These are phyloP conservation scores for Juncus effusus DNA, from an alignment of 176 grass and related monocot species.

Conservation along the genomic window DNA sequence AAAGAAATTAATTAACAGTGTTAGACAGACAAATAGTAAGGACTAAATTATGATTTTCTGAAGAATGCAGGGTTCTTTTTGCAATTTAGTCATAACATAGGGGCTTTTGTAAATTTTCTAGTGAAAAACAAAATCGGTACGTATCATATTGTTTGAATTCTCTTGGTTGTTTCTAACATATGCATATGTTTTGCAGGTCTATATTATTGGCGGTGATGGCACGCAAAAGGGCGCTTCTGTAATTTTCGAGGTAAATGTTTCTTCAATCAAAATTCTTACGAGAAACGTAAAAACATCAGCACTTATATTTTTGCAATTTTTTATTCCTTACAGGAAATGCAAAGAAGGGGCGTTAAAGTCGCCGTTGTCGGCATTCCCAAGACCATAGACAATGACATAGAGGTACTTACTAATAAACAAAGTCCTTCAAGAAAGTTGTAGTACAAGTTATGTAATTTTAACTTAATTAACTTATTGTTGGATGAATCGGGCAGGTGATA, in stretches of 20 bases:
- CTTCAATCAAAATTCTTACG: not conserved
- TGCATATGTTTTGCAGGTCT: conserved; percentile 38
- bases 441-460: too few species aligned
- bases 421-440: too few species aligned
- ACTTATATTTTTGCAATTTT: conserved; percentile 19
- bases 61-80: not conserved
- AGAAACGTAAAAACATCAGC: not conserved
- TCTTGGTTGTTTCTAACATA: conserved; percentile 1
- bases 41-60: too few species aligned
- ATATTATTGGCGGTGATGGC: conserved; percentile 91
- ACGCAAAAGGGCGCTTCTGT: conserved; percentile 84
- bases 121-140: too few species aligned
- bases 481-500: too few species aligned
- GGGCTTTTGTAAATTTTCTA: too few species aligned
- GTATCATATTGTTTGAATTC: not conserved
- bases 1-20: too few species aligned
- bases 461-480: too few species aligned
- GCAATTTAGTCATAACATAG: too few species aligned
- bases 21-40: too few species aligned
- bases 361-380: conserved; percentile 82
- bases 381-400: conserved; percentile 98
- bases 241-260: conserved; percentile 73
- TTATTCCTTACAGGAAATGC: conserved; percentile 64
- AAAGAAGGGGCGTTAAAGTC: conserved; percentile 68
- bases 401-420: conserved; percentile 45